A percentile compares a stretch with the other conserved stretches of the same genome.
phyloP scores from a whole-genome alignment of 306 rosid species.

The Mucuna pruriens region DNA sequence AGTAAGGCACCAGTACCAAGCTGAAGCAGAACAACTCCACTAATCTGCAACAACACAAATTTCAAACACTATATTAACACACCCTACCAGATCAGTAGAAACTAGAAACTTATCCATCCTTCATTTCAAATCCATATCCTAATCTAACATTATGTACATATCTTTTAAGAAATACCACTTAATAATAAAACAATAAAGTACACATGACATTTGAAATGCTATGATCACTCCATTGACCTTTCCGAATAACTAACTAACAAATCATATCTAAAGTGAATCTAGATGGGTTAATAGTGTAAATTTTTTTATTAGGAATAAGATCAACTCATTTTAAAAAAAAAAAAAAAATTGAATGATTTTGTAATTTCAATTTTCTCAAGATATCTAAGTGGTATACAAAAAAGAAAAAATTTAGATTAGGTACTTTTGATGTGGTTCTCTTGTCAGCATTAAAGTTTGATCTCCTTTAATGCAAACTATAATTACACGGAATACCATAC shows the following conservation, averaged over 20 bases:
- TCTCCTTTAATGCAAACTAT: no score
- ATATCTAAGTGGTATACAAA: not conserved
- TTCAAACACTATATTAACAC: conserved; percentile 34
- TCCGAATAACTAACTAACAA: not conserved
- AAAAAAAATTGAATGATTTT: conserved; percentile 1
- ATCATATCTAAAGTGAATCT: not conserved
- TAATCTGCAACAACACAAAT: conserved; percentile 61
- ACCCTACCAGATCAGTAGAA: not conserved
- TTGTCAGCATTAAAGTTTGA: no score
- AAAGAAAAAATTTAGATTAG: no score
- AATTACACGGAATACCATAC: no score
- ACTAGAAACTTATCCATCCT: conserved; percentile 4
- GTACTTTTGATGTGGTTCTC: no score
- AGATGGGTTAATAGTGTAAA: not conserved
- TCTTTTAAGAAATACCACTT: not conserved
- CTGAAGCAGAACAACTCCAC: conserved; percentile 76
- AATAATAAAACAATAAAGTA: not conserved
- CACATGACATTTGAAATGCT: no score
- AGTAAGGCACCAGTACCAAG: conserved; percentile 75
- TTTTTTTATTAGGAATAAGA: no score
- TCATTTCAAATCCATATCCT: conserved; percentile 25
- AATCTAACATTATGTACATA: not conserved
- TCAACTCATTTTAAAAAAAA: no score
- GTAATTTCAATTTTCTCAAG: conserved; percentile 8
- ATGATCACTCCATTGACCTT: no score